These are phyloP conservation scores for Plasmodium blacklocki DNA, from an alignment of 169 alveolate species.

Conservation along the genomic window DNA sequence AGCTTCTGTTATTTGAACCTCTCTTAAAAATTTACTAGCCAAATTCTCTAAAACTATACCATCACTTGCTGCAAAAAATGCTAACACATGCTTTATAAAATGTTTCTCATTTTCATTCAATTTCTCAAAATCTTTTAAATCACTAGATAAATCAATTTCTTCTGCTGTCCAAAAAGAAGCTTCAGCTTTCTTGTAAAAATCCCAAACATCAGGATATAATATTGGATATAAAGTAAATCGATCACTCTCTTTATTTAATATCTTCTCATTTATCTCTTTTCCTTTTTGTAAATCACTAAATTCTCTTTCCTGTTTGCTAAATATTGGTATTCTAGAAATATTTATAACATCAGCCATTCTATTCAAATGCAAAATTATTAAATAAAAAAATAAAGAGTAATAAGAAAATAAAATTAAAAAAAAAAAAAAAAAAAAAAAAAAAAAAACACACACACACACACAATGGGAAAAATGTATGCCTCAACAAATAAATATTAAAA, in stretches of 20 bases:
- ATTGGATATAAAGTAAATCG: constrained; percentile 88
- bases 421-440: background rate
- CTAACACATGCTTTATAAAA: constrained; percentile 96
- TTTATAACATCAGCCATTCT: constrained; percentile 72
- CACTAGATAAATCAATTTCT: constrained; percentile 97
- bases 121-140: constrained; percentile 95
- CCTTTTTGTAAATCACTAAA: constrained; percentile 73
- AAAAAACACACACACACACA: background rate
- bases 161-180: constrained; percentile 99
- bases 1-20: constrained; percentile 97
- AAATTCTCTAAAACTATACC: constrained; percentile 99
- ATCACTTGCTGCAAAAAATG: constrained; percentile 98
- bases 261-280: constrained; percentile 64
- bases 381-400: background rate
- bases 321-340: constrained; percentile 32
- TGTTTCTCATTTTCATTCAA: constrained; percentile 93
- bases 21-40: constrained; percentile 95
- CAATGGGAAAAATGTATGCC: background rate
- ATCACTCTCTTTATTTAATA: constrained; percentile 50
- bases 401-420: background rate
- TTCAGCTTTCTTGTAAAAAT: constrained; percentile 97
- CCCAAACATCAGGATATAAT: constrained; percentile 94
- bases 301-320: constrained; percentile 58
- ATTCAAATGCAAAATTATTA: background rate
- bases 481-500: background rate